These are phyloP conservation scores for Rhodotorula sp. DNA, from an alignment of 1,284 basidiomycete genomes.

Conservation along the genomic window DNA sequence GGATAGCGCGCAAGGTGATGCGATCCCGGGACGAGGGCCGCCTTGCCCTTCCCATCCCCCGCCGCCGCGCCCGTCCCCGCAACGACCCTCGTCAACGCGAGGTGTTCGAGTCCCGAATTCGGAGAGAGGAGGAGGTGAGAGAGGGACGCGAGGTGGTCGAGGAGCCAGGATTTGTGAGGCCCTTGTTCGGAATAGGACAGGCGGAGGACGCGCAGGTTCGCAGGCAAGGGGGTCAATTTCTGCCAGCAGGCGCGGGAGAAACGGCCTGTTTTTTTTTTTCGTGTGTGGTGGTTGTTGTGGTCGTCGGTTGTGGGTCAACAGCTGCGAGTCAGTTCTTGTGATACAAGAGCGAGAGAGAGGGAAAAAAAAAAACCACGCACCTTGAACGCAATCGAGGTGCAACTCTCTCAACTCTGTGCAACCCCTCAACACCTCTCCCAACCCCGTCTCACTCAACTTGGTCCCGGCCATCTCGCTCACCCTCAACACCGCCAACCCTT, in stretches of 20 bases:
- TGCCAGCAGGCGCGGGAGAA: constrained; percentile 32
- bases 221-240: constrained; percentile 16
- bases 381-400: constrained; percentile 8
- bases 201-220: constrained; percentile 18
- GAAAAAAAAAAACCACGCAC: neutral
- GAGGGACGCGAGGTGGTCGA: constrained; percentile 35
- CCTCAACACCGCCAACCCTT: constrained; percentile 11
- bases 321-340: neutral
- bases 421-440: constrained; percentile 21
- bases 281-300: too few relatives aligned
- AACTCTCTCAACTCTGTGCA: constrained; percentile 25
- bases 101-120: constrained; percentile 2
- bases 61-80: neutral
- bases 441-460: constrained; percentile 30
- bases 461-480: constrained; percentile 36
- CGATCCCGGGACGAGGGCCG: constrained; percentile 21
- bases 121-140: constrained; percentile 5
- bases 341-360: neutral
- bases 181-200: constrained; percentile 25
- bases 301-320: too few relatives aligned
- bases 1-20: constrained; percentile 21
- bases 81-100: constrained; percentile 21
- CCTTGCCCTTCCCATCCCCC: too few relatives aligned
- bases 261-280: constrained; percentile 21
- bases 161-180: constrained; percentile 38